These are phyloP conservation scores for Codiaeum variegatum DNA, from an alignment of 441 rosid species.

Conservation along the genomic window DNA sequence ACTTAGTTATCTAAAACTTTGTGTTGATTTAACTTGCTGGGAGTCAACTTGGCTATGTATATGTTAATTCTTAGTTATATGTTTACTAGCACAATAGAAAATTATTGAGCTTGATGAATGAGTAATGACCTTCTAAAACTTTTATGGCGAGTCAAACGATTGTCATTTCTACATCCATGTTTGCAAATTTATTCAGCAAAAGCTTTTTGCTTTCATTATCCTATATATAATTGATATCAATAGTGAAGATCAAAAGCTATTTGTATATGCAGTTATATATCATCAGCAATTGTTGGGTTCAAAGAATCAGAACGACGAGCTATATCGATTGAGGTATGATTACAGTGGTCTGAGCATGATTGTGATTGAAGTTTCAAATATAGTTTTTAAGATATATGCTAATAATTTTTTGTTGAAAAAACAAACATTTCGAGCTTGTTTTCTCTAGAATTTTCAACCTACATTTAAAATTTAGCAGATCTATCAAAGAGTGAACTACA, in stretches of 20 bases:
- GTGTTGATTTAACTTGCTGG: too few relatives aligned
- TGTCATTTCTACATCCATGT: neutral
- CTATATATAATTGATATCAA: neutral
- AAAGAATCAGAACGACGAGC: conserved; percentile 53
- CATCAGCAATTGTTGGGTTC: conserved; percentile 45
- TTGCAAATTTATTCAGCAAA: neutral
- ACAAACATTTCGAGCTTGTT: neutral
- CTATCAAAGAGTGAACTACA: neutral
- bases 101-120: neutral
- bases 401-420: neutral
- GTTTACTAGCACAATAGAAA: too few relatives aligned
- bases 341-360: neutral
- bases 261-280: conserved; percentile 37
- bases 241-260: neutral
- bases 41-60: too few relatives aligned
- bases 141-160: neutral
- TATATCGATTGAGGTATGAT: conserved; percentile 50
- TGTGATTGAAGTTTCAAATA: neutral
- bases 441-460: neutral
- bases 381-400: neutral
- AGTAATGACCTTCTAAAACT: neutral
- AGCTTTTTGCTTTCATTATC: neutral
- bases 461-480: neutral
- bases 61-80: too few relatives aligned
- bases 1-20: neutral